Percentiles rank a stretch among this genome's conserved stretches.
Conservation (phyloP, 192 early-diverging fungal genomes). For the Backusella australiensis region DNA sequence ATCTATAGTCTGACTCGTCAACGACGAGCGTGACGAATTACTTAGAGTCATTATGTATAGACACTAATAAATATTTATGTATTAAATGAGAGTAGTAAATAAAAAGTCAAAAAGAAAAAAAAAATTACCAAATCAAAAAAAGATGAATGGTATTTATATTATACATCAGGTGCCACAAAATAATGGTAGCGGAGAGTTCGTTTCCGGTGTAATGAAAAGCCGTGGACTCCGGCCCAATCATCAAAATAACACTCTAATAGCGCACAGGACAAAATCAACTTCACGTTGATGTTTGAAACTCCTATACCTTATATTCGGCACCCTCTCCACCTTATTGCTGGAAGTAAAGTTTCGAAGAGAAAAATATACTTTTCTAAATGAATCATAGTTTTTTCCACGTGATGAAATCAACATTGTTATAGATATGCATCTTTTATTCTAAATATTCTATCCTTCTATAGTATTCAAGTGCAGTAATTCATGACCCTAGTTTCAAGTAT, state of each 20-base stretch:
- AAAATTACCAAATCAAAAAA: not conserved
- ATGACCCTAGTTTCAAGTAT: not conserved
- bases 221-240: not conserved
- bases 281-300: not conserved
- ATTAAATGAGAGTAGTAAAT: constrained; percentile 1
- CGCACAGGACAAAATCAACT: constrained; percentile 4
- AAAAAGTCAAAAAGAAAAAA: not conserved
- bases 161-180: not conserved
- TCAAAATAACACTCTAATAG: not conserved
- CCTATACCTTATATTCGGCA: not conserved
- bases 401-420: not conserved
- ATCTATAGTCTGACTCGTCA: constrained; percentile 8
- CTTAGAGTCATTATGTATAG: not conserved
- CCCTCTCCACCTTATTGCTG: not conserved
- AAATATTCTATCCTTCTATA: not conserved
- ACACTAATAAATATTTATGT: not conserved
- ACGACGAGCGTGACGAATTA: constrained; percentile 5
- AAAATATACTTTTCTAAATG: not conserved
- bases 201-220: not conserved
- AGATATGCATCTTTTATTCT: not conserved
- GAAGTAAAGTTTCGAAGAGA: not conserved
- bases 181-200: constrained; percentile 1
- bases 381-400: not conserved
- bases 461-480: not conserved
- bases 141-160: constrained; percentile 1